These are phyloP conservation scores for Chrysopogon serrulatus DNA, from an alignment of 176 grass and related monocot genomes.

Conservation along the genomic window DNA sequence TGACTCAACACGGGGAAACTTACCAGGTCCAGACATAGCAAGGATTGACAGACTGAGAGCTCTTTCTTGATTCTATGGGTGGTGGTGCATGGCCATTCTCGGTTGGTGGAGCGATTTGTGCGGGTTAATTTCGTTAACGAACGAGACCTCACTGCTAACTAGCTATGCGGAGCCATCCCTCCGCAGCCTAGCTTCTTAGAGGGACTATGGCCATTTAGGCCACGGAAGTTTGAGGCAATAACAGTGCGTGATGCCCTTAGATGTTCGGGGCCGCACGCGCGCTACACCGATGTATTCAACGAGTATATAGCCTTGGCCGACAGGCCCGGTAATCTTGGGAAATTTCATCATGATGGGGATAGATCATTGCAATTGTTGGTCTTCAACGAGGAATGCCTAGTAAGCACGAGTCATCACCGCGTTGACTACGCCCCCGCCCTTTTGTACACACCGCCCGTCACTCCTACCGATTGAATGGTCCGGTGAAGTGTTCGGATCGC, in stretches of 20 bases:
- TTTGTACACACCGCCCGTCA: not conserved
- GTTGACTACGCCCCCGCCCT: not conserved
- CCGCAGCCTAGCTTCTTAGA: conserved; percentile 58
- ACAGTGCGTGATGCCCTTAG: conserved; percentile 81
- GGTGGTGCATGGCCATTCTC: no score
- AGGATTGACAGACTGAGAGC: conserved; percentile 47
- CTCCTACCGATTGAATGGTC: not conserved
- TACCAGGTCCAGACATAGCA: conserved; percentile 48
- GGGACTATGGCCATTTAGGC: conserved; percentile 70
- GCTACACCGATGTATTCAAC: conserved; percentile 32
- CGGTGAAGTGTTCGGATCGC: not conserved
- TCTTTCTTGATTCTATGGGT: conserved; percentile 46
- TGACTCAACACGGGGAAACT: conserved; percentile 45
- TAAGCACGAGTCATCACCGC: conserved; percentile 12
- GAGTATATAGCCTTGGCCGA: not conserved
- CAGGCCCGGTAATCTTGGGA: not conserved
- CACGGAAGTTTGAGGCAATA: conserved; percentile 83
- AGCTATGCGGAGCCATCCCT: conserved; percentile 27
- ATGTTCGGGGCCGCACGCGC: conserved; percentile 57
- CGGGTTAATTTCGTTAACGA: conserved; percentile 53
- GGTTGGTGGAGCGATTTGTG: conserved; percentile 41
- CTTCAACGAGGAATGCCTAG: conserved; percentile 47
- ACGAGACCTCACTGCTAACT: conserved; percentile 67
- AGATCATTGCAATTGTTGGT: conserved; percentile 51
- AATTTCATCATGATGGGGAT: conserved; percentile 51